Conservation (phyloP, 371 early-diverging fungal genomes). For the Syncephalis plumigaleata region DNA sequence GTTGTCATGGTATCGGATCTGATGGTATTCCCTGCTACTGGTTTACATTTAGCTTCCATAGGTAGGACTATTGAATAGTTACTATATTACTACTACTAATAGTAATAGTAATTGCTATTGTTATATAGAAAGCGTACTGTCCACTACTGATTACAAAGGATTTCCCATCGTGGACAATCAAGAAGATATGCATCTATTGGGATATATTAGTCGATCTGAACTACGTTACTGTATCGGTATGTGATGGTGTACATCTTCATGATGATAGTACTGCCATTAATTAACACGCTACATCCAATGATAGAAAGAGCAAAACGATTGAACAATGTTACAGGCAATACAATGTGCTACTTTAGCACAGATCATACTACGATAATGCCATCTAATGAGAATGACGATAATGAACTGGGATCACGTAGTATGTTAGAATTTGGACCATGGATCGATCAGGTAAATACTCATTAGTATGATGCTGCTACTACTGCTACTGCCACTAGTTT, state of each 20-base stretch:
- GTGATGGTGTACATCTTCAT: neutral
- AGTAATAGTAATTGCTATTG: neutral
- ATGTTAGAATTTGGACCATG: slow-evolving; percentile 51
- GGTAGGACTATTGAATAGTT: too few species aligned
- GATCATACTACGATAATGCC: neutral
- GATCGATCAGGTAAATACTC: slow-evolving; percentile 40
- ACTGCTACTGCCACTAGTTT: neutral
- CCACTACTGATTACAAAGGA: slow-evolving; percentile 39
- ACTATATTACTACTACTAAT: neutral
- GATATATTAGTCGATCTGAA: slow-evolving; percentile 63
- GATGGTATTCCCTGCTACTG: slow-evolving; percentile 31
- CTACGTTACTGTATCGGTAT: slow-evolving; percentile 47
- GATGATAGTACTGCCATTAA: neutral
- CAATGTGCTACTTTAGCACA: slow-evolving; percentile 30
- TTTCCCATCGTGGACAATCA: slow-evolving; percentile 71
- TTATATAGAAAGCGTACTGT: slow-evolving; percentile 23
- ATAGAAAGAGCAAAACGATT: slow-evolving; percentile 26
- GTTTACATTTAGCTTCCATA: slow-evolving; percentile 19
- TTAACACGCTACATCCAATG: neutral
- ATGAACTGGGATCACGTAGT: slow-evolving; percentile 16
- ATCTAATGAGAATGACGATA: slow-evolving; percentile 3
- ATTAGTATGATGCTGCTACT: neutral
- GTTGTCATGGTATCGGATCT: slow-evolving; percentile 41
- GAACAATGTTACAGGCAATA: slow-evolving; percentile 24
- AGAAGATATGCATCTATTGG: slow-evolving; percentile 46